These are phyloP conservation scores for Fennellomyces sp. DNA, from an alignment of 371 early-diverging fungal genomes.

Conservation along the genomic window DNA sequence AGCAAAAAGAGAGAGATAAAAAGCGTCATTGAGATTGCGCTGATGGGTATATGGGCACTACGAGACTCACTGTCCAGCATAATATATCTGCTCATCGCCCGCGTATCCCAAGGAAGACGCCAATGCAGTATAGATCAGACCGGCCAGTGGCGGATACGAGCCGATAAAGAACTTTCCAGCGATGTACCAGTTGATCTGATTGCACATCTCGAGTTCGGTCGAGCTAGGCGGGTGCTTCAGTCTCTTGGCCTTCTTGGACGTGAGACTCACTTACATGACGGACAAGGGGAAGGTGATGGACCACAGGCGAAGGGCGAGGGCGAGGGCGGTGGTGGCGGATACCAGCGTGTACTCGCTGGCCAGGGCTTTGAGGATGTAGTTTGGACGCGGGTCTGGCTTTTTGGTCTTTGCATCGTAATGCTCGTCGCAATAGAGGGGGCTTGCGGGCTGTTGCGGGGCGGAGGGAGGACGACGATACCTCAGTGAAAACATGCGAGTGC, in stretches of 20 bases:
- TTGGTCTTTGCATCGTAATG: background rate
- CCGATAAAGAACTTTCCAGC: slow-evolving; percentile 46
- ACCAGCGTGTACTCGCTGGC: background rate
- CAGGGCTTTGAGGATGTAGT: background rate
- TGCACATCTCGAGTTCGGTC: slow-evolving; percentile 26
- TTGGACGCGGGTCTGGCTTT: background rate
- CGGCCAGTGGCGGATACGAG: slow-evolving; percentile 69
- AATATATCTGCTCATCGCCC: slow-evolving; percentile 81
- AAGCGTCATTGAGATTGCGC: background rate
- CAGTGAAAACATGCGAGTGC: background rate
- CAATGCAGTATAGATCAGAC: slow-evolving; percentile 81
- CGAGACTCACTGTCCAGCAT: slow-evolving; percentile 73
- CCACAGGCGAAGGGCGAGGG: background rate
- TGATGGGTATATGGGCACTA: background rate
- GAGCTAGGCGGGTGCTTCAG: background rate
- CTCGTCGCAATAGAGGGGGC: background rate
- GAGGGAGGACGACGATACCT: background rate
- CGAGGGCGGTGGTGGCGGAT: background rate
- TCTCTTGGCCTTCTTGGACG: background rate
- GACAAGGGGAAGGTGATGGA: background rate
- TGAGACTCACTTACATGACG: background rate
- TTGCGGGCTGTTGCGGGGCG: background rate
- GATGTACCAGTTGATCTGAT: slow-evolving; percentile 45
- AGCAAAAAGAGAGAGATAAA: background rate
- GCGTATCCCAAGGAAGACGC: slow-evolving; percentile 80